phyloP scores from a whole-genome alignment of 352 stramenopile species.

The Pythium monospermum region DNA sequence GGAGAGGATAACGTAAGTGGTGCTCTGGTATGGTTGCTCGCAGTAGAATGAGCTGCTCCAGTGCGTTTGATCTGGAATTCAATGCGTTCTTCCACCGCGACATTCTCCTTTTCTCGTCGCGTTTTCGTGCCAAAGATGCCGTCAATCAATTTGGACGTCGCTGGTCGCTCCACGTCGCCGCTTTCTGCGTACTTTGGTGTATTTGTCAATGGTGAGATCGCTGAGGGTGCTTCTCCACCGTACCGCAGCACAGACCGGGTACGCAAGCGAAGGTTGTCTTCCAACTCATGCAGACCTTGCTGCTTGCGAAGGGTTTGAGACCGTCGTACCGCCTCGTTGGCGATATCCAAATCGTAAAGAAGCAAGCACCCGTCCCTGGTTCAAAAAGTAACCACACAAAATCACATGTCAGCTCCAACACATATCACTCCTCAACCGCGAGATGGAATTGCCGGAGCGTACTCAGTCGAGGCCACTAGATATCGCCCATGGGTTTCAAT shows the following conservation, averaged over 20 bases:
- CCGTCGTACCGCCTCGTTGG: constrained; percentile 45
- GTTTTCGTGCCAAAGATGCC: constrained; percentile 55
- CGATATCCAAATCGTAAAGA: constrained; percentile 80
- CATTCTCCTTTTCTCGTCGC: constrained; percentile 18
- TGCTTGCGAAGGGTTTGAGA: constrained; percentile 31
- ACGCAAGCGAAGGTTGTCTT: constrained; percentile 29
- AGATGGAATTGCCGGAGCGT: constrained; percentile 9
- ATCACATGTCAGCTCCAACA: background rate
- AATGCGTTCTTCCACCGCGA: constrained; percentile 8
- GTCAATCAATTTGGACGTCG: constrained; percentile 67
- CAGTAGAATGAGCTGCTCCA: too few relatives aligned
- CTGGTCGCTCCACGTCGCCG: constrained; percentile 25
- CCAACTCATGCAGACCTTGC: constrained; percentile 40
- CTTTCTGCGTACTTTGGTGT: background rate
- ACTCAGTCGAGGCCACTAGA: constrained; percentile 63
- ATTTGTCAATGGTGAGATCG: background rate
- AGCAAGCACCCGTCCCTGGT: constrained; percentile 76
- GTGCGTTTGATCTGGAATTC: constrained; percentile 19
- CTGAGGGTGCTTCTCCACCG: background rate
- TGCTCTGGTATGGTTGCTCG: too few relatives aligned
- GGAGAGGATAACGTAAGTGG: background rate
- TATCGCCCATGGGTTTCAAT: constrained; percentile 71
- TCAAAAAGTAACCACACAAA: too few relatives aligned
- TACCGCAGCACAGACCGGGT: constrained; percentile 34
- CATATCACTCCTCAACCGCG: background rate